phyloP scores from a whole-genome alignment of 2,329 filamentous ascomycete species.

The Amphichorda felina region DNA sequence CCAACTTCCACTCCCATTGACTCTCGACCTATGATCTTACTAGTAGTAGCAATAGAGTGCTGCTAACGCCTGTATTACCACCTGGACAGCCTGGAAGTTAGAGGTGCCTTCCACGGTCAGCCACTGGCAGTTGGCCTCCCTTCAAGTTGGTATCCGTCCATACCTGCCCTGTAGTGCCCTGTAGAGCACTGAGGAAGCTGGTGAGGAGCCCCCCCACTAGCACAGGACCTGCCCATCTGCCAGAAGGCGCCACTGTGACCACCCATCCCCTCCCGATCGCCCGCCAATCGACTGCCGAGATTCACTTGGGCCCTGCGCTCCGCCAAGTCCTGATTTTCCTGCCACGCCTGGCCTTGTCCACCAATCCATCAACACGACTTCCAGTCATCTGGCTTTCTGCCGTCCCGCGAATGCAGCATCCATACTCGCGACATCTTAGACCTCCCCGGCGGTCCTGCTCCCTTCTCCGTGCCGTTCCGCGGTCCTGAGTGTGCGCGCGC shows the following conservation, averaged over 20 bases:
- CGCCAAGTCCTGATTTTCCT: constrained; percentile 3
- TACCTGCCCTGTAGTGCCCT: too few species aligned
- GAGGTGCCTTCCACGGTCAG: too few species aligned
- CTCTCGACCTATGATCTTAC: too few species aligned
- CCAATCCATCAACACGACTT: constrained; percentile 1
- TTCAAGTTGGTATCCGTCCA: too few species aligned
- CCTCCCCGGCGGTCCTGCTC: neutral
- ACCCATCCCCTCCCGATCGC: neutral
- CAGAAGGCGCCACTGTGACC: neutral
- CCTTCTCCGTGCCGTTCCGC: neutral
- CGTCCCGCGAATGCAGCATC: constrained; percentile 3
- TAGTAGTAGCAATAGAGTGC: too few species aligned
- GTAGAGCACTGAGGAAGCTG: too few species aligned
- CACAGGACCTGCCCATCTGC: neutral
- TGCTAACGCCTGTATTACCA: too few species aligned
- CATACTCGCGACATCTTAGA: neutral
- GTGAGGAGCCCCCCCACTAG: too few species aligned
- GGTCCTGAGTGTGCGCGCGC: constrained; percentile 7
- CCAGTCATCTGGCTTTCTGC: neutral
- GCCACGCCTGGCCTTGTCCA: neutral
- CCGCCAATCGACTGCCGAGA: neutral
- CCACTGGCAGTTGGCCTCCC: too few species aligned
- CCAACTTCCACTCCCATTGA: too few species aligned
- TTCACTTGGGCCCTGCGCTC: neutral
- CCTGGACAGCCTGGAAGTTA: too few species aligned